These are phyloP conservation scores for Ogataea methanolica DNA, from an alignment of 805 yeast genomes.

Conservation along the genomic window DNA sequence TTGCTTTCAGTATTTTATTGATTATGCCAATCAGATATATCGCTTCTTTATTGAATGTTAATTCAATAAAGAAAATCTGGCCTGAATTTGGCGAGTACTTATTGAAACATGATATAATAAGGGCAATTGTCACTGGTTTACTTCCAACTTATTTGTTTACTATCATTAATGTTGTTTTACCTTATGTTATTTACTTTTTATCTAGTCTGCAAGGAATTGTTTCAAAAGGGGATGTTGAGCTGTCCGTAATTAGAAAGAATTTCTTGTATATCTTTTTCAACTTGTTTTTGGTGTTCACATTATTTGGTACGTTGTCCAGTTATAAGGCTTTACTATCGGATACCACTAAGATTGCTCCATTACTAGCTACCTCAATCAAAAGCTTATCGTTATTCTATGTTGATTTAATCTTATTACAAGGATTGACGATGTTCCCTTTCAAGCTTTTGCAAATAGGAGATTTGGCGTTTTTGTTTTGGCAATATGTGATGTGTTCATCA, in stretches of 20 bases:
- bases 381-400: constrained; percentile 50
- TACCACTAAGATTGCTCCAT: constrained; percentile 54
- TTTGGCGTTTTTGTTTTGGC: constrained; percentile 40
- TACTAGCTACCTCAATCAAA: constrained; percentile 49
- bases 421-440: constrained; percentile 59
- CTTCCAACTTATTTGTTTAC: constrained; percentile 59
- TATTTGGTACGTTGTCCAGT: constrained; percentile 59
- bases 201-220: constrained; percentile 48
- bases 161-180: constrained; percentile 46
- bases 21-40: constrained; percentile 54
- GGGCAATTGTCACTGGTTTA: constrained; percentile 56
- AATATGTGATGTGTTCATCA: constrained; percentile 30
- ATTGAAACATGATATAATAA: constrained; percentile 43
- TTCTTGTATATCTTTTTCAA: constrained; percentile 58
- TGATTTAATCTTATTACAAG: constrained; percentile 65
- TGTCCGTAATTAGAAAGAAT: constrained; percentile 53
- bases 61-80: constrained; percentile 53
- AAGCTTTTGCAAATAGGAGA: constrained; percentile 53
- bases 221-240: constrained; percentile 55
- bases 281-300: constrained; percentile 55
- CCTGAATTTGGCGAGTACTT: constrained; percentile 54
- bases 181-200: constrained; percentile 50
- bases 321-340: constrained; percentile 53
- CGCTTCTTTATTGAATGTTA: constrained; percentile 51
- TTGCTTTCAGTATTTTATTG: constrained; percentile 46